Conservation (phyloP, 352 stramenopile species). For the Phytophthora ohioensis region DNA sequence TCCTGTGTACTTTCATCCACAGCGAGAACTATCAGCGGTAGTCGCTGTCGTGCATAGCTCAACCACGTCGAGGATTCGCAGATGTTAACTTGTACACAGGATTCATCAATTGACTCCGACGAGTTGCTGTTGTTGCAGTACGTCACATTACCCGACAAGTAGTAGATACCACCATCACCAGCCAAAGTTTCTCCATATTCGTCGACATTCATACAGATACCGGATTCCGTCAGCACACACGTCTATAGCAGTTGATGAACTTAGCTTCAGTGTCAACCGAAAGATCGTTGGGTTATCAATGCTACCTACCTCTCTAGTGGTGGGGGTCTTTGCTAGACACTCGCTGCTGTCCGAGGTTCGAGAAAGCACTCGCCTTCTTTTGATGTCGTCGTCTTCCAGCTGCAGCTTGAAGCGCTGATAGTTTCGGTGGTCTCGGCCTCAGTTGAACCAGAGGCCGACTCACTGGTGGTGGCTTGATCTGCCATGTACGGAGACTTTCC, state of each 20-base stretch:
- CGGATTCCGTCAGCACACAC: slow-evolving; percentile 35
- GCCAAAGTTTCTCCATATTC: slow-evolving; percentile 9
- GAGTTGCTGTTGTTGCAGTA: slow-evolving; percentile 23
- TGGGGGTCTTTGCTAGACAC: slow-evolving; percentile 40
- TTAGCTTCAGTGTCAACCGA: not conserved
- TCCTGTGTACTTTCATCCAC: slow-evolving; percentile 19
- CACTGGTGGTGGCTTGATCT: not conserved
- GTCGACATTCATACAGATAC: slow-evolving; percentile 31
- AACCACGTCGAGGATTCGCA: slow-evolving; percentile 50
- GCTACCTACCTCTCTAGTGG: slow-evolving; percentile 38
- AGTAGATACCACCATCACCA: slow-evolving; percentile 15
- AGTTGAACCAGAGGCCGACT: slow-evolving; percentile 11
- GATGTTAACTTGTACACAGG: slow-evolving; percentile 49
- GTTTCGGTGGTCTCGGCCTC: not conserved
- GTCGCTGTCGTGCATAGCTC: slow-evolving; percentile 27
- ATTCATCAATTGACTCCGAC: not conserved
- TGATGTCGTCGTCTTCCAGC: slow-evolving; percentile 38
- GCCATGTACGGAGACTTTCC: slow-evolving; percentile 27
- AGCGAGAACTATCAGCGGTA: slow-evolving; percentile 26
- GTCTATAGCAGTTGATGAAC: slow-evolving; percentile 16
- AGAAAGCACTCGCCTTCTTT: slow-evolving; percentile 30
- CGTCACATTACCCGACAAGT: slow-evolving; percentile 21
- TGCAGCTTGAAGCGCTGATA: slow-evolving; percentile 37
- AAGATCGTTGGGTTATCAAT: not conserved
- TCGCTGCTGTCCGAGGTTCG: slow-evolving; percentile 41